Evolutionary conservation across 768 basidiomycete genomes (phyloP).

Genomic region (Pulveroboletus frians): DNA sequence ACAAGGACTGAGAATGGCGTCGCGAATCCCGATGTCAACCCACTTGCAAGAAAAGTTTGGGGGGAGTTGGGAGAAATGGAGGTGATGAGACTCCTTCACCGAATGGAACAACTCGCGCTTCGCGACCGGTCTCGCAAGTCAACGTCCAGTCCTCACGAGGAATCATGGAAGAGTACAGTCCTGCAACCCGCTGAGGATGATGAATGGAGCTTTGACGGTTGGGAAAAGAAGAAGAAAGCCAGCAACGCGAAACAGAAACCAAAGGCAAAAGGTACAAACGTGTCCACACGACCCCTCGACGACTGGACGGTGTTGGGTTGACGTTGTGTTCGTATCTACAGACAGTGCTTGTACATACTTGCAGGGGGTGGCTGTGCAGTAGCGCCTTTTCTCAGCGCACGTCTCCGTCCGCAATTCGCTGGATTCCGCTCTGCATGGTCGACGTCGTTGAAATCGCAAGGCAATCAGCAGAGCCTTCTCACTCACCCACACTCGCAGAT

Average conservation of each 20-base stretch:
- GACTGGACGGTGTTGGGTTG: conserved; percentile 4
- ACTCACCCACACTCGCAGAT: conserved; percentile 48
- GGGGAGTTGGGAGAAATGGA: conserved; percentile 42
- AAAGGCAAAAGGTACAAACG: neutral
- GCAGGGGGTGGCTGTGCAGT: conserved; percentile 23
- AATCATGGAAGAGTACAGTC: conserved; percentile 42
- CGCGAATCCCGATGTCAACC: conserved; percentile 27
- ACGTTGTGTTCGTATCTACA: no score
- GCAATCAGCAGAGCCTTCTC: conserved; percentile 10
- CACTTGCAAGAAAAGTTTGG: conserved; percentile 37
- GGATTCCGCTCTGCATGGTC: conserved; percentile 3
- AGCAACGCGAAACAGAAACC: neutral
- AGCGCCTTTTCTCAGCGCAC: conserved; percentile 17
- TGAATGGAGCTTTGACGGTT: conserved; percentile 48
- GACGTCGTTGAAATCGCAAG: neutral
- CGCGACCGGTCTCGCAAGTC: conserved; percentile 19
- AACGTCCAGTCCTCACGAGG: conserved; percentile 11
- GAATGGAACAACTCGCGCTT: conserved; percentile 44
- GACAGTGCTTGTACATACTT: neutral
- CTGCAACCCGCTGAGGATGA: conserved; percentile 31
- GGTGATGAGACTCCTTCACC: conserved; percentile 45
- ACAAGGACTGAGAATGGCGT: conserved; percentile 24
- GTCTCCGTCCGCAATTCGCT: neutral
- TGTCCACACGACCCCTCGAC: neutral
- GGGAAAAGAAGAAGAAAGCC: conserved; percentile 25